These are phyloP conservation scores for Melaleuca alternifolia DNA, from an alignment of 345 rosid species.

Conservation along the genomic window DNA sequence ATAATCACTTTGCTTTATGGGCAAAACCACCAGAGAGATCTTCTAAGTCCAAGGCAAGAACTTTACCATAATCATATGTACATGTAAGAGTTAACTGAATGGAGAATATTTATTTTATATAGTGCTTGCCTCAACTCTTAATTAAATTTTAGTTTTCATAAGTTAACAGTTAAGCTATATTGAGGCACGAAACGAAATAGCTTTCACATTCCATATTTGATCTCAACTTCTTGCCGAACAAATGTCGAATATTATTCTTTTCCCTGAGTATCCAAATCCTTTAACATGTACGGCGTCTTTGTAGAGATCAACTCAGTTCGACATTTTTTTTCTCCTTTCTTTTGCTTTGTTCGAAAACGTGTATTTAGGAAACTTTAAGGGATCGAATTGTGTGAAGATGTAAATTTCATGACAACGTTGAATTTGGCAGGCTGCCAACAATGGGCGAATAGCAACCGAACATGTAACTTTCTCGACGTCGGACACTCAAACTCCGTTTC, in stretches of 20 bases:
- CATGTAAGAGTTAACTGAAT: background rate
- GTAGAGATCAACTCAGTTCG: background rate
- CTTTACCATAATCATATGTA: background rate
- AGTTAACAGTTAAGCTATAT: too few relatives aligned
- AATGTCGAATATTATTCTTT: background rate
- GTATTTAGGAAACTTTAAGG: background rate
- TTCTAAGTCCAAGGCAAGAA: too few relatives aligned
- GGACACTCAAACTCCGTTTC: background rate
- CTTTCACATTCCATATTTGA: background rate
- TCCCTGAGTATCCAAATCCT: background rate
- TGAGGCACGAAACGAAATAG: background rate
- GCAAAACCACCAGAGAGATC: too few relatives aligned
- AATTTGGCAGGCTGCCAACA: background rate
- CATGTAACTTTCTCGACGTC: background rate
- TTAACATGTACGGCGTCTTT: background rate
- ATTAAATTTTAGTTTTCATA: background rate
- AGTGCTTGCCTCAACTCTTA: background rate
- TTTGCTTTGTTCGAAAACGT: background rate
- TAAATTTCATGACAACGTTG: background rate
- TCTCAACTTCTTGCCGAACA: background rate
- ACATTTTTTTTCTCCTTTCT: background rate
- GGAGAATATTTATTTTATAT: background rate
- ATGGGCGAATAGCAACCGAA: background rate
- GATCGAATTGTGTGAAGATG: background rate
- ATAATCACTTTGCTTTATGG: too few relatives aligned